Base-by-base conservation (phyloP, 2,329 filamentous ascomycete species). In the Colletotrichum sidae region DNA sequence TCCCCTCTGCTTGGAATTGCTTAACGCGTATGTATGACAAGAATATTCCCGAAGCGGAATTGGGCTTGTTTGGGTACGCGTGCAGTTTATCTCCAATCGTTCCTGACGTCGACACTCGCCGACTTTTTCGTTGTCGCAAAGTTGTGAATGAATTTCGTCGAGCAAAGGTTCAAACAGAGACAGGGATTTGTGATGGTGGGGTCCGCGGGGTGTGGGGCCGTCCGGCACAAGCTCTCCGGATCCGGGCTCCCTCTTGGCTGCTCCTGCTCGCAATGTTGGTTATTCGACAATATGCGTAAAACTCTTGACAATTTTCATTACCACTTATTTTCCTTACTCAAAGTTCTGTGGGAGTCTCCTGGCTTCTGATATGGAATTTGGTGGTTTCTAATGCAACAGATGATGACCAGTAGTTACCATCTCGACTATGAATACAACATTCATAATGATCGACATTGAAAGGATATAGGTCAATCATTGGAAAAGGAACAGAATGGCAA, bases 141-240 rank as follows among this genome's bases (percentile, higher is more conserved):
- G 62, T 53, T 62, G 62, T 49, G n/a, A 52, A 56, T 44, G 47
- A 37, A 51, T 42, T 65, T 56, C 57, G 49, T 52, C 52, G 37
- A 56, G 58, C 57, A 57, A 57, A 50, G 25, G 45, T 44, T 45
- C 39, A 44, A 47, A 41, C 34, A 55, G 34, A 25, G 25, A 52
- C 62, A 65, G 62, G 62, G 62, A 60, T 65, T 62, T 47, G 39
- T 25, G 35, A 53, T 56, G 47, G 57, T 65, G 62, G 62, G 62
- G 62, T 56, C 62, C 58, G 62, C 62, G 62, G 62, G 62, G 62
- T 65, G 62, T 65, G 62, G 62, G 51, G 58, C 62, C 62, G 62
- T 8, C 13, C 62, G 58, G 58, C 41, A 33, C 46, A 41, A 65
- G 62, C 62, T 65, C 52, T 65, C 58, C 62, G 57, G 58, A 56